Percentiles rank a stretch among this genome's conserved stretches.
Conservation (phyloP, 345 rosid genomes). For the Euphorbia tirucalli region DNA sequence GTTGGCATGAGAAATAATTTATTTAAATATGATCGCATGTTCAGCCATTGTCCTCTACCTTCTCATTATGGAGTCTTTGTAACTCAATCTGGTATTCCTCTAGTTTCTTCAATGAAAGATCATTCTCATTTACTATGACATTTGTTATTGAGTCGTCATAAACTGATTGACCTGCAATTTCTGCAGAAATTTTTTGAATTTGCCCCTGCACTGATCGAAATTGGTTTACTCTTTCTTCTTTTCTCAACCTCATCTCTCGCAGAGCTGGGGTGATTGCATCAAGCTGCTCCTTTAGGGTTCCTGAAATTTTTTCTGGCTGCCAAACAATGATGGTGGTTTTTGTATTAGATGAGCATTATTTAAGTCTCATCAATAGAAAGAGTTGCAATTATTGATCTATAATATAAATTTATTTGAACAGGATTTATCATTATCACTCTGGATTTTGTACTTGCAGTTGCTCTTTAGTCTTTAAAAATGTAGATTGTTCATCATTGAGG, state of each 20-base stretch:
- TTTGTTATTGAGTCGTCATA: constrained; percentile 60
- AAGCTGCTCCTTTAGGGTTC: constrained; percentile 82
- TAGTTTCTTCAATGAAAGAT: constrained; percentile 84
- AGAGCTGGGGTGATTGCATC: constrained; percentile 89
- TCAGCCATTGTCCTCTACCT: constrained; percentile 45
- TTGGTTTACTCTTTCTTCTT: constrained; percentile 81
- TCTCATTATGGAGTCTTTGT: constrained; percentile 74
- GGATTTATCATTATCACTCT: neutral
- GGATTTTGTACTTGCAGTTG: neutral
- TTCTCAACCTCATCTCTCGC: constrained; percentile 79
- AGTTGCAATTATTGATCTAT: neutral
- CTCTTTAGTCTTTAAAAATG: constrained; percentile 1
- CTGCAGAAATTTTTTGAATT: constrained; percentile 82
- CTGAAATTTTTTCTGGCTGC: constrained; percentile 91
- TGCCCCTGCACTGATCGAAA: constrained; percentile 71
- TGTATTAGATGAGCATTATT: neutral
- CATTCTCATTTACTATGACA: constrained; percentile 67
- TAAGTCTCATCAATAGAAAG: neutral
- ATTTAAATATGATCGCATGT: neutral
- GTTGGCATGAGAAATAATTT: neutral
- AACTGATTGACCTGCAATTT: constrained; percentile 76
- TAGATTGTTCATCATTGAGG: neutral
- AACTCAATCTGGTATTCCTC: constrained; percentile 89
- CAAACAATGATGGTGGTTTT: neutral
- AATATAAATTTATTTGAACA: neutral